phyloP scores from a whole-genome alignment of 768 basidiomycete species.

The Gloeopeniophorella convolvens region DNA sequence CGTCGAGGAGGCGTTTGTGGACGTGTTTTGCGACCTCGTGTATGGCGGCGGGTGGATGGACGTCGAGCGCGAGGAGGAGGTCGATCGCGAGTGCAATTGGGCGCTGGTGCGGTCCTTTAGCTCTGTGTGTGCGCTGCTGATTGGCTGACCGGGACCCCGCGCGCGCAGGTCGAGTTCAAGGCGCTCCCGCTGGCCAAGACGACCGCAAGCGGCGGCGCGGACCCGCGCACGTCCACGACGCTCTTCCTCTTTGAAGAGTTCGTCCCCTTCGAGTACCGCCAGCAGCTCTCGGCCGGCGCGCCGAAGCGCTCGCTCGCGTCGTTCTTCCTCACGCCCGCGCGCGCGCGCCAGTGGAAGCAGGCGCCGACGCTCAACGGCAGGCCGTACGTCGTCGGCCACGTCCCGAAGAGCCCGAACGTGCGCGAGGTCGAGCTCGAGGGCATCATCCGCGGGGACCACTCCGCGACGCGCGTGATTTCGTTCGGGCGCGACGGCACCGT shows the following conservation, averaged over 20 bases:
- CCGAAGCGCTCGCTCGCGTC: conserved; percentile 58
- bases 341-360: conserved; percentile 64
- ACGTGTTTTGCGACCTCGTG: conserved; percentile 76
- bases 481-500: conserved; percentile 23
- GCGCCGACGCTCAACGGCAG: conserved; percentile 77
- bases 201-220: conserved; percentile 31
- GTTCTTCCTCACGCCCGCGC: conserved; percentile 50
- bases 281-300: conserved; percentile 56
- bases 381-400: conserved; percentile 59
- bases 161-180: conserved; percentile 76
- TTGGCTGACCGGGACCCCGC: not conserved
- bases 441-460: conserved; percentile 50
- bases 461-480: conserved; percentile 35
- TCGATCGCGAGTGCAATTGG: conserved; percentile 89
- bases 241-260: conserved; percentile 91
- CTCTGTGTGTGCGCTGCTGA: too few relatives aligned
- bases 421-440: conserved; percentile 79
- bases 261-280: conserved; percentile 81
- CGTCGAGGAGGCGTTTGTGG: conserved; percentile 86
- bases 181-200: conserved; percentile 45
- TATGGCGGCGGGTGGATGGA: conserved; percentile 88
- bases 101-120: conserved; percentile 63
- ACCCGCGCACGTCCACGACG: conserved; percentile 67
- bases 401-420: conserved; percentile 44
- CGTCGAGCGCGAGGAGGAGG: conserved; percentile 59